A percentile compares a stretch with the other conserved stretches of the same genome.
Conservation (phyloP, 306 rosid genomes). For the Prunus mira region DNA sequence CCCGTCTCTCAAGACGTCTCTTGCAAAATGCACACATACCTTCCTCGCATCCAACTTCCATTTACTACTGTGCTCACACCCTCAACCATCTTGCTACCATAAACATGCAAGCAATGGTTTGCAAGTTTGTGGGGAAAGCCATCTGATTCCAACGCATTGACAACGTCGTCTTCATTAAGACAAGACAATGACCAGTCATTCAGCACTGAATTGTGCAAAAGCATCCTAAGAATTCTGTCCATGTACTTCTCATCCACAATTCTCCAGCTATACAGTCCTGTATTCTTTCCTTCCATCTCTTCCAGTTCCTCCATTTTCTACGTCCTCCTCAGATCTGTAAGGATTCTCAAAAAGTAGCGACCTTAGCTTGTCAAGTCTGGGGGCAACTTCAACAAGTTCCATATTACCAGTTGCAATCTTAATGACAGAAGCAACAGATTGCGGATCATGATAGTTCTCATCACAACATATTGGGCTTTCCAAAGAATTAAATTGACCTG, state of each 20-base stretch:
- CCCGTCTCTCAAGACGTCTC: too few relatives aligned
- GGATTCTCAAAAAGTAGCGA: slow-evolving; percentile 59
- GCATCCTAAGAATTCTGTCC: slow-evolving; percentile 12
- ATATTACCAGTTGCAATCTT: slow-evolving; percentile 72
- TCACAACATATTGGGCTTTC: slow-evolving; percentile 32
- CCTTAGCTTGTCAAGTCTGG: slow-evolving; percentile 87
- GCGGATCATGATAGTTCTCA: slow-evolving; percentile 30
- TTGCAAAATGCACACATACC: too few relatives aligned
- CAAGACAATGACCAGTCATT: too few relatives aligned
- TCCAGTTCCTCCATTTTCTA: slow-evolving; percentile 40
- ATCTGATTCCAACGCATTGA: too few relatives aligned
- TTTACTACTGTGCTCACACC: too few relatives aligned
- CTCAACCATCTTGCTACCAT: too few relatives aligned
- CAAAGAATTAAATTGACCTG: slow-evolving; percentile 37
- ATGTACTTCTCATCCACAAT: slow-evolving; percentile 65
- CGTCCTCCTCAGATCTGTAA: slow-evolving; percentile 47
- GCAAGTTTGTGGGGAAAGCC: too few relatives aligned
- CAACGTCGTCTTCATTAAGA: too few relatives aligned
- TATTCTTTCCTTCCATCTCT: slow-evolving; percentile 26
- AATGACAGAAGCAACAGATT: slow-evolving; percentile 54
- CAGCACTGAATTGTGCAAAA: too few relatives aligned
- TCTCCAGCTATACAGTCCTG: slow-evolving; percentile 75
- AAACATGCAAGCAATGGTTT: too few relatives aligned
- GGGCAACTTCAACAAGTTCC: slow-evolving; percentile 85
- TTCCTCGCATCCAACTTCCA: too few relatives aligned